Base-by-base conservation (phyloP, 2,329 filamentous ascomycete species). In the Cadophora sp. region DNA sequence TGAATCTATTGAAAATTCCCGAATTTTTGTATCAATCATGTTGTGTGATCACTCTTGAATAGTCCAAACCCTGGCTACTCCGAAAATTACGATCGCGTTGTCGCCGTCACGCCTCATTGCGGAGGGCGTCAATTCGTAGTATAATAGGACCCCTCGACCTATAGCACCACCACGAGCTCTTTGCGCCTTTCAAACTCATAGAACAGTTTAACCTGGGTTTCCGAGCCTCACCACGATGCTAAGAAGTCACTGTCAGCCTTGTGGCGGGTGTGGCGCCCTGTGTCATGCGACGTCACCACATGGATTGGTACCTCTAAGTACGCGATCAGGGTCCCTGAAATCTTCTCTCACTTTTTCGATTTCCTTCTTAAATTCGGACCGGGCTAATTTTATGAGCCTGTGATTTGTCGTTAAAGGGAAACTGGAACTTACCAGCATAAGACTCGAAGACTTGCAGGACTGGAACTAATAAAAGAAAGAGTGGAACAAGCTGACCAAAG, bases 121-220 rank as follows among this genome's bases (percentile, higher is more conserved):
- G 37, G 14, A 43, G 37, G 37, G 59, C 51, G 55, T 68, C 31
- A 58, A 64, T 68, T 68, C 40, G 22, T 48, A 65, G 65, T 70
- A 62, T 34, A 70, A 63, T 70, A 65, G 19, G 55, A 64, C 40
- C 69, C 48, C 43, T 64, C 51, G 31, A 71, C 55, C 58, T 64
- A 67, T 34, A 71, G 61, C 61, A 74, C 68, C 60, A 71, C 66
- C 48, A 73, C 63, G 62, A 69, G 58, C 64, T 73, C 64, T 72
- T 71, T 67, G 48, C 67, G 61, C 66, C 64, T 63, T 72, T 70
- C 22, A 64, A 73, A 72, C 53, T 67, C 56, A 67, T 71, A 70
- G 40, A 73, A 69, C 55, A 22, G 31, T 70, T 73, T 62, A 31
- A 72, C 72, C 53, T 70, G 46, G 70, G 60, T 69, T 72, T 71